phyloP scores from a whole-genome alignment of 2,329 filamentous ascomycete species.

The Biscogniauxia marginata region DNA sequence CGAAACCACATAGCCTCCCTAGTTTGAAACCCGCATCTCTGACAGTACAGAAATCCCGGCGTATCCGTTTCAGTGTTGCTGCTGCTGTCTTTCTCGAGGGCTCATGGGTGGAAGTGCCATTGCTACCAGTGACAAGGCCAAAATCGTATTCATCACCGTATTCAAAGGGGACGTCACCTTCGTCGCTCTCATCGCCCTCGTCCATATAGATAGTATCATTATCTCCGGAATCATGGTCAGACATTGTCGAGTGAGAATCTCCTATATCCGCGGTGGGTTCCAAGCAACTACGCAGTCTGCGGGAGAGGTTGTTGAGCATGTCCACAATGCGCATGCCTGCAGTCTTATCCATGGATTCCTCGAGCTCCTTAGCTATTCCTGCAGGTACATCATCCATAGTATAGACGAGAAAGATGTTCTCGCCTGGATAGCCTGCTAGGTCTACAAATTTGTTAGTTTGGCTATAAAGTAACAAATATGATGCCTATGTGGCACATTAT shows the following conservation, averaged over 20 bases:
- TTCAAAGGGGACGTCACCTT: slow-evolving; percentile 21
- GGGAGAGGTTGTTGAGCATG: slow-evolving; percentile 29
- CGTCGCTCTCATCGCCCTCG: slow-evolving; percentile 26
- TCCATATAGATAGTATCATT: slow-evolving; percentile 20
- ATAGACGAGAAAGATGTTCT: slow-evolving; percentile 26
- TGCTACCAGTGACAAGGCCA: slow-evolving; percentile 28
- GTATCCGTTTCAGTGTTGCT: slow-evolving; percentile 40
- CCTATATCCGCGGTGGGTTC: slow-evolving; percentile 22
- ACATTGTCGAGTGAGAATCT: slow-evolving; percentile 34
- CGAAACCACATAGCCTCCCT: slow-evolving; percentile 56
- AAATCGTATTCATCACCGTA: slow-evolving; percentile 33
- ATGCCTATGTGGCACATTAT: background rate
- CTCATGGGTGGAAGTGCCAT: no score
- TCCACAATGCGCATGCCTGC: slow-evolving; percentile 20
- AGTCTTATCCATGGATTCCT: slow-evolving; percentile 19
- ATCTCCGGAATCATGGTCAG: slow-evolving; percentile 21
- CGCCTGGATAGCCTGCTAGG: slow-evolving; percentile 20
- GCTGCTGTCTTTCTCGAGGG: slow-evolving; percentile 7
- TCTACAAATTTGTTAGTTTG: slow-evolving; percentile 13
- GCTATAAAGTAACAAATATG: background rate
- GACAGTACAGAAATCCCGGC: slow-evolving; percentile 58
- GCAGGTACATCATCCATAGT: slow-evolving; percentile 22
- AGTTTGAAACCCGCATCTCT: slow-evolving; percentile 69
- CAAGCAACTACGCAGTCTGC: slow-evolving; percentile 27
- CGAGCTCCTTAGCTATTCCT: slow-evolving; percentile 19